Base-by-base conservation (phyloP, 257 asterid genomes). In the Jacaranda mimosifolia region DNA sequence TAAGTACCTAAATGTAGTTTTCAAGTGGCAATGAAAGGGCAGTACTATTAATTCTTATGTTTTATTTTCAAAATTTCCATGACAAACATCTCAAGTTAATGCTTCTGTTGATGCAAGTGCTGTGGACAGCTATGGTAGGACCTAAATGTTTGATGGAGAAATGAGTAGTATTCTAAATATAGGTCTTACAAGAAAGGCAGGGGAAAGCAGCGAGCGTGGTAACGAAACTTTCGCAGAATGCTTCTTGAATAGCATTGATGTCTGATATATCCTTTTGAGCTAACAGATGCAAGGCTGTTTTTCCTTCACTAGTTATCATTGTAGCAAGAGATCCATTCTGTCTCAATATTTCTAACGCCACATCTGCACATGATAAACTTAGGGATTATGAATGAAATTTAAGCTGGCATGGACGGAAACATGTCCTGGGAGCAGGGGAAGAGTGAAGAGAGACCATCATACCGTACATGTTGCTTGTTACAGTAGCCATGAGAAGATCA, bases 381-480 rank as follows among this genome's bases (percentile, higher is more conserved):
- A 46, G 52, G 4, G 8, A 46, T 46, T 8, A 46, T 9, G 13
- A 8, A 45, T 6, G 32, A 26, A 26, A 26, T 26, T 26, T 0
- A 26, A 26, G 32, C 1, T 26, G 32, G 32, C 32, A 26, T 26
- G 2, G 32, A 26, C 32, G 2, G 32, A 26, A 26, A 26, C 32
- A 26, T 26, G 32, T 2, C 32, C 32, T 26, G 32, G 32, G 32
- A 26, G 32, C 32, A 2, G 32, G 32, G 1, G 32, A 4, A 36
- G 49, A 62, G 63, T 10, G 13, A 43, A 14, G 9, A 5, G 19
- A 15, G 10, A 10, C 1, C 3, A 35, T 18, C 84, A 12, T 75
- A 80, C 84, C 84, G 35, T 68, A 75, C 77, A 82, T 72, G 0
- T 38, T 45, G 0, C 4, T 7, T 42, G 32, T 57, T 8, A 77